Evolutionary conservation across 2,329 filamentous ascomycete genomes (phyloP), one percentile per base, ranked within the genome.

Genomic region (Oidium heveae): DNA sequence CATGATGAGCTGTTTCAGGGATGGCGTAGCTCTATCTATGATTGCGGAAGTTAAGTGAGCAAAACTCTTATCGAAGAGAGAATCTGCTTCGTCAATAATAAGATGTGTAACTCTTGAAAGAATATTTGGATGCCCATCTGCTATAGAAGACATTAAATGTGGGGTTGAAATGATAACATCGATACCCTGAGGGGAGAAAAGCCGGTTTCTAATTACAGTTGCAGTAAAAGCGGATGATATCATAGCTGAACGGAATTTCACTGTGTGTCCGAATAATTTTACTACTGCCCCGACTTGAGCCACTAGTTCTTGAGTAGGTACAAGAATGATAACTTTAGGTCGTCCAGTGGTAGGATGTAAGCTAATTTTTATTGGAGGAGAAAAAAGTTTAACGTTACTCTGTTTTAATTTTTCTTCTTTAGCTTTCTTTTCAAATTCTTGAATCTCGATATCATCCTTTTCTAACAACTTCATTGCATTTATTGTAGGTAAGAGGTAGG

Each of bases 41-140:
- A 98, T 85, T 55, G 77, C 75, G 12, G 78, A 83, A 0, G 91
- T 96, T 24, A 82, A 80, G 0, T 86, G 81, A 4, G 84, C 76
- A 70, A 98, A 98, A 56, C 86, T 93, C 56, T 87, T 84, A 68
- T 98, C 93, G 60, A 98, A 77, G 10, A 98, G 77, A 4, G 88
- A 95, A 68, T 98, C 91, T 1, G 93, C 93, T 71, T 98, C 93
- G 65, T 98, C 93, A 52, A 94, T 74, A 56, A 98, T 76, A 12
- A 98, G 74, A 65, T 96, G 86, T 1, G 78, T 80, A 56, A 96
- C 88, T 13, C 86, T 82, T n/a, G 86, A 88, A 37, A 98, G 77
- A 57, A 98, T 80, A 63, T 94, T 89, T 12, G 91, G 91, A 60
- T 95, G 87, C 20, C 80, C 82, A 59, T 94, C 80, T 13, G 86